Base-by-base conservation (phyloP, 345 rosid species). In the Triadica sebifera region DNA sequence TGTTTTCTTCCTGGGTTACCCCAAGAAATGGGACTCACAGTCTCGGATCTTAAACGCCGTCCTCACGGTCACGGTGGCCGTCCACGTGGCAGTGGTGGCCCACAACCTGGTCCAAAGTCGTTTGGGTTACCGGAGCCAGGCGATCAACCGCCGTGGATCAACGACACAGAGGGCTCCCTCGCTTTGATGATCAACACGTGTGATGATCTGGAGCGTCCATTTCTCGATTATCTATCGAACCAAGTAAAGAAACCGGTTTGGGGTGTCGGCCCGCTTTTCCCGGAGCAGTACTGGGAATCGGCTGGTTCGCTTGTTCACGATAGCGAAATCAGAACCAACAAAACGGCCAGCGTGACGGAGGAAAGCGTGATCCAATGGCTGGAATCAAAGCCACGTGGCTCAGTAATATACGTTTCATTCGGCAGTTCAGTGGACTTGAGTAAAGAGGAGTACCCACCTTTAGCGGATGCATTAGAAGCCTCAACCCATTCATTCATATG, bases 241-340 rank as follows among this genome's bases (percentile, higher is more conserved):
- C 78, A 75, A 37, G n/a, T 74, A 12, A 72, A n/a, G 2, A 86
- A 81, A 63, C 87, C 86, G 4, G 84, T 79, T 5, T 84, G 86
- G 83, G 85, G 82, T 11, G 78, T 84, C 2, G 89, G 87, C 2
- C 89, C 89, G 3, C 71, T 86, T 3, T 55, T 86, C 4, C 85
- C 87, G 0, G 82, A 82, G 13, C 65, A 79, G 25, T 83, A 75
- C 52, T 86, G 84, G 82, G 69, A 75, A 59, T 70, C 81, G 0
- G 17, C 57, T 25, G 79, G 64, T 43, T 77, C 86, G 8, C 17
- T 82, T 9, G n/a, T 86, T 38, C 87, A 57, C n/a, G 84, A 84
- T 65, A 22, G 56, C 0, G 80, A 84, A 20, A 65, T 79, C 57
- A 67, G 85, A 47, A 13, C 78, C 65, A 74, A 74, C 20, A 74